These are phyloP conservation scores for Phytopythium delawarense DNA, from an alignment of 352 stramenopile genomes.

Conservation along the genomic window DNA sequence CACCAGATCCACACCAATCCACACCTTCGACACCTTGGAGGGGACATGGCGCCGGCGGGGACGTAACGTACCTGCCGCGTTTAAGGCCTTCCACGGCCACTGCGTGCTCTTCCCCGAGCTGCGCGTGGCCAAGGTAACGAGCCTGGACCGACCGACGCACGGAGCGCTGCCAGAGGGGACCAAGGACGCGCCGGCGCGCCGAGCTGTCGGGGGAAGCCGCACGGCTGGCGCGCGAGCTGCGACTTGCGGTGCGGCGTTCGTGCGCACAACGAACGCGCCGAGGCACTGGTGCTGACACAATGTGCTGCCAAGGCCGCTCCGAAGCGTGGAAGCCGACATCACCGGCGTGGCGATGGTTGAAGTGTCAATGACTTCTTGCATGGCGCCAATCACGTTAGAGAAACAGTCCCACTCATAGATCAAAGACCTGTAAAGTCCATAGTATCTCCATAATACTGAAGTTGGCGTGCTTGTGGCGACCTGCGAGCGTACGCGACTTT, in stretches of 20 bases:
- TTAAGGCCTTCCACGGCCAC: constrained; percentile 80
- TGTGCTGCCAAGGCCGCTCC: not conserved
- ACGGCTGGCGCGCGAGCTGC: constrained; percentile 43
- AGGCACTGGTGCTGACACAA: not conserved
- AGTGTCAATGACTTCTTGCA: no score
- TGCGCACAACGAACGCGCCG: not conserved
- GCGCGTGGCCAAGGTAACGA: constrained; percentile 12
- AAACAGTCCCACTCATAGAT: no score
- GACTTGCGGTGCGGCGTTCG: constrained; percentile 30
- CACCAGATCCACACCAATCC: not conserved
- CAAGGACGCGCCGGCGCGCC: constrained; percentile 30
- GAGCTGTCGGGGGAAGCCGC: constrained; percentile 59
- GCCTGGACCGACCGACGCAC: not conserved
- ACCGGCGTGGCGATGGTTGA: no score
- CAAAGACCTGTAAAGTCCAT: no score
- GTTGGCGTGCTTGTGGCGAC: no score
- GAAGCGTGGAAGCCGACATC: no score
- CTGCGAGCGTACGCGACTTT: no score
- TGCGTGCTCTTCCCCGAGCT: constrained; percentile 81
- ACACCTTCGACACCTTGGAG: not conserved
- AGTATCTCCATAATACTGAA: no score
- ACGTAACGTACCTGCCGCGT: constrained; percentile 63
- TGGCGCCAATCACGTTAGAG: no score
- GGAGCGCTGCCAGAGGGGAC: constrained; percentile 23
- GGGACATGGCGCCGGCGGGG: constrained; percentile 30